A percentile compares a stretch with the other conserved stretches of the same genome.
Evolutionary conservation across 345 rosid species (phyloP).

Genomic region (Turritis glabra): DNA sequence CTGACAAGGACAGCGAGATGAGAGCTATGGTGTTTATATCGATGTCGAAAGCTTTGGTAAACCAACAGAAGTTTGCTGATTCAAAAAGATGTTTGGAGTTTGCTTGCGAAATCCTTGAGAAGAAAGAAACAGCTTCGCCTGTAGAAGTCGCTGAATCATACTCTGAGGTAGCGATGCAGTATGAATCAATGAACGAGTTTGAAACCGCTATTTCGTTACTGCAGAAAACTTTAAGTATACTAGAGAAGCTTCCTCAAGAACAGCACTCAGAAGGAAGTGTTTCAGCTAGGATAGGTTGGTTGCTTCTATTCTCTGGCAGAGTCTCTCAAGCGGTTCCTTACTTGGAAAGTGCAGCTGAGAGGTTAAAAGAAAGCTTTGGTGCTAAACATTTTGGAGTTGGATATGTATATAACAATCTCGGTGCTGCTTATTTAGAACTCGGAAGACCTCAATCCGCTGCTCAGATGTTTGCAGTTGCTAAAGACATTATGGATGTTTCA

Average conservation of each 20-base stretch:
- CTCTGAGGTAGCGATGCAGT: conserved; percentile 89
- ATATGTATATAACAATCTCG: conserved; percentile 87
- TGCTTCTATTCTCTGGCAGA: conserved; percentile 75
- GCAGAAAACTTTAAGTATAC: conserved; percentile 67
- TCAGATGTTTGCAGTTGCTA: conserved; percentile 91
- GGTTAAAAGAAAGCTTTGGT: conserved; percentile 86
- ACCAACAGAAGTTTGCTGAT: conserved; percentile 67
- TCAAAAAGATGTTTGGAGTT: conserved; percentile 76
- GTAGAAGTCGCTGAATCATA: conserved; percentile 85
- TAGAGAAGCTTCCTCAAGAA: conserved; percentile 86
- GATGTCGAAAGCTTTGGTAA: conserved; percentile 77
- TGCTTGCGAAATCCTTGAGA: conserved; percentile 77
- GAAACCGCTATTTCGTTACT: conserved; percentile 76
- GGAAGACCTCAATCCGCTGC: conserved; percentile 95
- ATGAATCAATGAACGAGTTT: conserved; percentile 83
- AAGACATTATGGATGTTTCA: conserved; percentile 90
- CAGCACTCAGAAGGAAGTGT: conserved; percentile 88
- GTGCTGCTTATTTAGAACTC: conserved; percentile 90
- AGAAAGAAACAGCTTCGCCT: conserved; percentile 66
- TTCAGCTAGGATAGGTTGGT: conserved; percentile 93
- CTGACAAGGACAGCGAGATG: conserved; percentile 72
- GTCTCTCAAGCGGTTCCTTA: conserved; percentile 85
- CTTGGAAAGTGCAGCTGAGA: conserved; percentile 84
- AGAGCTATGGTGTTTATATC: conserved; percentile 78
- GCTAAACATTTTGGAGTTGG: conserved; percentile 93